Percentiles rank a stretch among this genome's conserved stretches.
phyloP scores from a whole-genome alignment of 2,329 filamentous ascomycete species.

The Alternaria ventricosa region DNA sequence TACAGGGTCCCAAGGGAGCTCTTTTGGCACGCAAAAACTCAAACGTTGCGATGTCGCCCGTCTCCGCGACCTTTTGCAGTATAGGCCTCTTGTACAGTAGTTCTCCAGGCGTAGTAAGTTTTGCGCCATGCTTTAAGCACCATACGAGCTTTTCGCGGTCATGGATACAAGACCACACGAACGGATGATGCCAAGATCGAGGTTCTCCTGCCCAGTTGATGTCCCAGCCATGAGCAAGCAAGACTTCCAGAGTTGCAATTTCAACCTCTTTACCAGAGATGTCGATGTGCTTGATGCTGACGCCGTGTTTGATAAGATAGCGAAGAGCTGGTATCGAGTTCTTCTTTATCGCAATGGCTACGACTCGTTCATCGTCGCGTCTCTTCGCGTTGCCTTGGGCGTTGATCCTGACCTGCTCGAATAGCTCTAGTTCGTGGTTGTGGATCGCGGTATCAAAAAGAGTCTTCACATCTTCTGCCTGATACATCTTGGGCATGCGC shows the following conservation, averaged over 20 bases:
- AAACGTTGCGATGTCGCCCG: not conserved
- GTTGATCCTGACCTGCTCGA: not conserved
- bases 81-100: not conserved
- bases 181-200: not conserved
- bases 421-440: not conserved
- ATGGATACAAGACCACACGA: not conserved
- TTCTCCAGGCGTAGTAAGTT: not conserved
- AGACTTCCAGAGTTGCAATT: not conserved
- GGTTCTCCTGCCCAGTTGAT: not conserved
- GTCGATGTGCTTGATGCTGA: not conserved
- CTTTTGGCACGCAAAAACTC: not conserved
- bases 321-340: not conserved
- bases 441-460: not conserved
- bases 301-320: not conserved
- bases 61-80: not conserved
- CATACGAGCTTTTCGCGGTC: not conserved
- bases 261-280: not conserved
- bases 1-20: not conserved
- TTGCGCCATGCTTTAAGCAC: not conserved
- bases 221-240: conserved; percentile 1
- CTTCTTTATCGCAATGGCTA: not conserved
- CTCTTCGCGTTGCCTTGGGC: not conserved
- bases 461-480: not conserved
- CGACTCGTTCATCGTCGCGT: not conserved
- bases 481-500: not conserved